Evolutionary conservation across 345 rosid species (phyloP).

Genomic region (Gossypium sturtianum): DNA sequence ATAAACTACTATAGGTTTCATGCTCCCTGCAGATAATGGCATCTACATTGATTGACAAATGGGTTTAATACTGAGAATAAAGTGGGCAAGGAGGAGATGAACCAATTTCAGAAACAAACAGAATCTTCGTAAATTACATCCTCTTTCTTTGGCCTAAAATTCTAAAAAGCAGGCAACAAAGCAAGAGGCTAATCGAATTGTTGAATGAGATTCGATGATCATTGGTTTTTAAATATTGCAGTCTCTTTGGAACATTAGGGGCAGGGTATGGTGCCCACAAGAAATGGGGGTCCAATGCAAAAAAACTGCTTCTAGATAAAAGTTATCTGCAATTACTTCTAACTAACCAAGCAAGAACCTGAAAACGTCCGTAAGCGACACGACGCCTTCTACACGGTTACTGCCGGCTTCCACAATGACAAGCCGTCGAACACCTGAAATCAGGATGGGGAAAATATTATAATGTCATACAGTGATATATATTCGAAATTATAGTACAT

Average conservation of each 20-base stretch:
- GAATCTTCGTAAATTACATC: conserved; percentile 26
- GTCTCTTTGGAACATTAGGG: conserved; percentile 1
- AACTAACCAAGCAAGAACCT: conserved; percentile 53
- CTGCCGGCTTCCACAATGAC: conserved; percentile 77
- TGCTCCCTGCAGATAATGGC: conserved; percentile 23
- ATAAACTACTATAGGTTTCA: conserved; percentile 17
- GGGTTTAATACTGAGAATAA: not conserved
- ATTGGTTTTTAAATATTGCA: conserved; percentile 4
- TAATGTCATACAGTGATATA: not conserved
- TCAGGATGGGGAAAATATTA: not conserved
- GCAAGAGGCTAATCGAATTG: conserved; percentile 30
- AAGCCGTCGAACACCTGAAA: conserved; percentile 63
- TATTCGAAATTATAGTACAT: not conserved
- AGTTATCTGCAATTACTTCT: not conserved
- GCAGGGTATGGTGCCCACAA: conserved; percentile 20
- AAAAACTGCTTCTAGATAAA: conserved; percentile 11
- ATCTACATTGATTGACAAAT: conserved; percentile 15
- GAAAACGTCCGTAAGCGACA: conserved; percentile 58
- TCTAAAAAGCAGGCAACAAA: conserved; percentile 31
- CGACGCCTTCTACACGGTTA: conserved; percentile 71
- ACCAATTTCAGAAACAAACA: conserved; percentile 21
- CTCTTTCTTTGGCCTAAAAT: conserved; percentile 33
- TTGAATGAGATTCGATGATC: conserved; percentile 14
- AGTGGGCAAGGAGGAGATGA: conserved; percentile 11
- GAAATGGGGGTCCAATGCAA: conserved; percentile 3